phyloP scores from a whole-genome alignment of 306 rosid genomes.

The Rosa multiflora region DNA sequence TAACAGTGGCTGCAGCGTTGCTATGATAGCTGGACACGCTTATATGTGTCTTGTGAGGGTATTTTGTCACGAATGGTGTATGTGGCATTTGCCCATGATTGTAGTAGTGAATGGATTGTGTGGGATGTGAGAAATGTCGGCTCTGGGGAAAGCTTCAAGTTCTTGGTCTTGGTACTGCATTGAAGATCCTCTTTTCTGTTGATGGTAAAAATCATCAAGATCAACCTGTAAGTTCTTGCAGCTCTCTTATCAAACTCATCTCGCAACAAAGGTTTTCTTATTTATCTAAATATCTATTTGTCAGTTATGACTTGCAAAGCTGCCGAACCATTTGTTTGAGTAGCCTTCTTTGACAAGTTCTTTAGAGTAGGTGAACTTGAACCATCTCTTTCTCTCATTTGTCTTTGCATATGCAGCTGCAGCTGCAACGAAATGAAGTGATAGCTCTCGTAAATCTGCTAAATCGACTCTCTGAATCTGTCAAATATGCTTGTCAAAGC shows the following conservation, averaged over 20 bases:
- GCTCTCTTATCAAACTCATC: background rate
- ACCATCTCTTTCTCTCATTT: background rate
- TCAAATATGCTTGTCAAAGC: conserved; percentile 40
- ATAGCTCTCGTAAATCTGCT: conserved; percentile 68
- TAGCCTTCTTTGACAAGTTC: no score
- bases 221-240: background rate
- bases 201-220: conserved; percentile 35
- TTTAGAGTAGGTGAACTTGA: background rate
- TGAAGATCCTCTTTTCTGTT: conserved; percentile 81
- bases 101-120: no score
- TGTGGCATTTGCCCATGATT: no score
- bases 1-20: no score
- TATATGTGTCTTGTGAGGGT: no score
- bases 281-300: background rate
- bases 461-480: conserved; percentile 59
- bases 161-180: conserved; percentile 95
- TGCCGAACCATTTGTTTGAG: background rate
- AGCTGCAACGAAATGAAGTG: conserved; percentile 73
- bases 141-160: conserved; percentile 99
- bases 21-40: no score
- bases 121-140: conserved; percentile 98
- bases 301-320: no score
- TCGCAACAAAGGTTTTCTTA: background rate
- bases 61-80: no score
- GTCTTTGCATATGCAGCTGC: conserved; percentile 38